phyloP scores from a whole-genome alignment of 208 protist genomes.

The Trichomonas vaginalis region DNA sequence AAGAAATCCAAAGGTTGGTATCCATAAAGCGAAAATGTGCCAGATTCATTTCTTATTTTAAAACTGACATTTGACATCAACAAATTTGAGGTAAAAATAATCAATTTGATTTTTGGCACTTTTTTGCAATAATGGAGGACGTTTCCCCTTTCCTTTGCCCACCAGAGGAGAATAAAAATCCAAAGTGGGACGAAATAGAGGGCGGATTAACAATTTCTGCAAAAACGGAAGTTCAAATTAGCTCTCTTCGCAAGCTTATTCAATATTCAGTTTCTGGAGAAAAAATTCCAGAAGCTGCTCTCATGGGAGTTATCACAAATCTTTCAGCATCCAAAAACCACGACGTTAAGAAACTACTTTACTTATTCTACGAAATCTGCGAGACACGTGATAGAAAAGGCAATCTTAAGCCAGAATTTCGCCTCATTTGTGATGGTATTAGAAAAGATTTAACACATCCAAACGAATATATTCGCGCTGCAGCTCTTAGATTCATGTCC shows the following conservation, averaged over 20 bases:
- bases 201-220: not conserved
- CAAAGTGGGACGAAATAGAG: slow-evolving; percentile 12
- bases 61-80: no score
- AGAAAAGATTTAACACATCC: slow-evolving; percentile 9
- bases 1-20: no score
- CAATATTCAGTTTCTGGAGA: not conserved
- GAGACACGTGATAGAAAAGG: not conserved
- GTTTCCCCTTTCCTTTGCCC: not conserved
- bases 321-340: not conserved
- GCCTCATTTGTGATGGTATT: not conserved
- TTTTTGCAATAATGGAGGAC: not conserved
- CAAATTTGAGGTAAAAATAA: no score
- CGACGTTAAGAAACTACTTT: not conserved
- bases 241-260: not conserved
- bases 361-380: not conserved
- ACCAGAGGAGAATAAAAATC: not conserved
- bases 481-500: not conserved
- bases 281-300: not conserved
- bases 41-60: no score
- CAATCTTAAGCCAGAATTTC: not conserved
- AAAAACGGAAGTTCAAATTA: not conserved
- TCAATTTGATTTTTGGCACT: not conserved
- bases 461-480: slow-evolving; percentile 16
- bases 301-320: not conserved
- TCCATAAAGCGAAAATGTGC: no score